Evolutionary conservation across 1,284 basidiomycete genomes (phyloP).

Genomic region (Tranzscheliella williamsii): DNA sequence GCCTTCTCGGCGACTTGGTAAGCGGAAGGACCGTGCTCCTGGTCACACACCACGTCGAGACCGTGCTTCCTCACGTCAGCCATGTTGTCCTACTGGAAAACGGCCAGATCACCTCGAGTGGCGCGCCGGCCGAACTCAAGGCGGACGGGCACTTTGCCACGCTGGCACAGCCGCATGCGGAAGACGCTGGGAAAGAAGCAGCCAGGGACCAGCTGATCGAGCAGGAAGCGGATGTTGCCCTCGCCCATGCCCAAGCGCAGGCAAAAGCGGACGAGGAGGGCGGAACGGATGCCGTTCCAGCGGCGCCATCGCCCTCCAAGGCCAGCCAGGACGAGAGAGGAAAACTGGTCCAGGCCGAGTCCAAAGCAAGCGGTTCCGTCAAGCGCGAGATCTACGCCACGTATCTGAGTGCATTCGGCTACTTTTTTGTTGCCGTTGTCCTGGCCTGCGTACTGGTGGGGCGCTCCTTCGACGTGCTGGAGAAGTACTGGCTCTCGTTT

Average conservation of each 20-base stretch:
- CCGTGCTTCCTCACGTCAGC: constrained; percentile 67
- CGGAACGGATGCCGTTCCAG: neutral
- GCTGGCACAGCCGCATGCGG: no score
- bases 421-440: constrained; percentile 8
- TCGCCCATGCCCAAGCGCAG: constrained; percentile 60
- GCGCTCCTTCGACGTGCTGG: constrained; percentile 11
- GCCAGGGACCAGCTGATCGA: no score
- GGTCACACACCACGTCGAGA: constrained; percentile 61
- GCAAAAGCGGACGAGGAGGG: constrained; percentile 44
- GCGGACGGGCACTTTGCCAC: no score
- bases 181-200: no score
- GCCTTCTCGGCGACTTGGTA: constrained; percentile 44
- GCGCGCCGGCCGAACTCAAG: constrained; percentile 69
- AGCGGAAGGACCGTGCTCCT: constrained; percentile 54
- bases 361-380: constrained; percentile 57
- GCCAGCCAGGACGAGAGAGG: constrained; percentile 39
- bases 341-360: constrained; percentile 51
- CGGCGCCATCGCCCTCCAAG: no score
- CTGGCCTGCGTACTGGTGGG: constrained; percentile 13
- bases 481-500: constrained; percentile 31
- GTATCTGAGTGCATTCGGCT: constrained; percentile 66
- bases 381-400: constrained; percentile 68
- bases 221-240: constrained; percentile 66
- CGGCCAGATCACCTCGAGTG: constrained; percentile 70
- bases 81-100: constrained; percentile 76